Evolutionary conservation across 2,329 filamentous ascomycete species (phyloP).

Genomic region (Xylaria sp.): DNA sequence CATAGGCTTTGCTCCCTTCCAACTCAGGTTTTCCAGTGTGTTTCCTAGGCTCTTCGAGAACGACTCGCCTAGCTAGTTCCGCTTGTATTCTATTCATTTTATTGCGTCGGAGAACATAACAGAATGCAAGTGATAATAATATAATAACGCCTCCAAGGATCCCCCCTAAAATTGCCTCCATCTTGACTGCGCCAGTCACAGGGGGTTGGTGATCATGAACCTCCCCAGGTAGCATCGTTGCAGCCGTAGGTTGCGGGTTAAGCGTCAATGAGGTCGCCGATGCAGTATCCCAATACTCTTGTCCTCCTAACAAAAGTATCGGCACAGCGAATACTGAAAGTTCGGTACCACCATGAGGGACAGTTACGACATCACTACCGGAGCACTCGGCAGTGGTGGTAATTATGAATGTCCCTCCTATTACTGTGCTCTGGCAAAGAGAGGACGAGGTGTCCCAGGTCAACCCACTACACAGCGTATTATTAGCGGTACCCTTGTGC

Average conservation of each 20-base stretch:
- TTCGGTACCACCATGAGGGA: not conserved
- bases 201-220: no score
- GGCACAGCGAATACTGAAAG: not conserved
- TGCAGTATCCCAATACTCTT: no score
- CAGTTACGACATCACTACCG: no score
- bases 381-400: not conserved
- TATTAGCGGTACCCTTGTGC: not conserved
- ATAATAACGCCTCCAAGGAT: not conserved
- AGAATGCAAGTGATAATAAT: not conserved
- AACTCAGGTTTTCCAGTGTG: slow-evolving; percentile 12
- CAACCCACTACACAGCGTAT: not conserved
- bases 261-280: no score
- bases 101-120: not conserved
- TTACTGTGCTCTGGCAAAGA: not conserved
- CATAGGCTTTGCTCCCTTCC: slow-evolving; percentile 9
- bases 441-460: not conserved
- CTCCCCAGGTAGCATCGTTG: no score
- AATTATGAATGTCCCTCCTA: not conserved
- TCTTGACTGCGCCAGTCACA: not conserved
- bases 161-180: not conserved
- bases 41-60: not conserved
- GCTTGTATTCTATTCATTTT: no score
- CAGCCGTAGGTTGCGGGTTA: no score
- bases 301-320: not conserved
- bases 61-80: no score